Conservation (phyloP, 208 protist species). For the Strigomonas galati region DNA sequence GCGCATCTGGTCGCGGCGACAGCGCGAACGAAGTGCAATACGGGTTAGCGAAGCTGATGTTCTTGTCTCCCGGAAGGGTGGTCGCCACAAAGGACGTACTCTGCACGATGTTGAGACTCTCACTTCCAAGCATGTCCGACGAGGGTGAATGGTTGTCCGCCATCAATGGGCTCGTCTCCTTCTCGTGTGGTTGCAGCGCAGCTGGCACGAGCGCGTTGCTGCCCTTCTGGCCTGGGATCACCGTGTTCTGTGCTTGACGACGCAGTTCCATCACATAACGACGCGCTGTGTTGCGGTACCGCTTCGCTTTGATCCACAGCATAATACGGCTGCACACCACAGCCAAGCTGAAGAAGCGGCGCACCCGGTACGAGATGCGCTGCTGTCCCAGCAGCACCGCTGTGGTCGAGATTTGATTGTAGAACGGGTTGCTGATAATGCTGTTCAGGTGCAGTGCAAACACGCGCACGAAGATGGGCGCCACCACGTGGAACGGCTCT, state of each 20-base stretch:
- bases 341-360: slow-evolving; percentile 37
- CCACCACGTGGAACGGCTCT: slow-evolving; percentile 41
- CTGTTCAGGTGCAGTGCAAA: slow-evolving; percentile 49
- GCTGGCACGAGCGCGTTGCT: not conserved
- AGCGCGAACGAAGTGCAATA: not conserved
- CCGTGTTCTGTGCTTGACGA: not conserved
- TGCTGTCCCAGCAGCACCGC: slow-evolving; percentile 37
- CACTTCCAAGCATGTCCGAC: not conserved
- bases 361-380: slow-evolving; percentile 44
- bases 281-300: slow-evolving; percentile 24
- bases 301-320: slow-evolving; percentile 48
- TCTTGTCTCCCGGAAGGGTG: not conserved
- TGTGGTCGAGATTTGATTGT: slow-evolving; percentile 11
- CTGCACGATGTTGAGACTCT: not conserved
- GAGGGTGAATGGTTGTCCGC: not conserved
- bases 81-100: not conserved
- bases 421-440: slow-evolving; percentile 27
- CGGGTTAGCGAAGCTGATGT: not conserved
- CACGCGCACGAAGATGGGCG: slow-evolving; percentile 68
- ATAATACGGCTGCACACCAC: slow-evolving; percentile 66
- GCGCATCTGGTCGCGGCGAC: not conserved
- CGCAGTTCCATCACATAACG: slow-evolving; percentile 6
- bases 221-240: not conserved
- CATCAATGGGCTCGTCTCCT: not conserved
- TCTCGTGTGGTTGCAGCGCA: not conserved